Conservation (phyloP, 2,329 filamentous ascomycete genomes). For the Verticillium isaacii region DNA sequence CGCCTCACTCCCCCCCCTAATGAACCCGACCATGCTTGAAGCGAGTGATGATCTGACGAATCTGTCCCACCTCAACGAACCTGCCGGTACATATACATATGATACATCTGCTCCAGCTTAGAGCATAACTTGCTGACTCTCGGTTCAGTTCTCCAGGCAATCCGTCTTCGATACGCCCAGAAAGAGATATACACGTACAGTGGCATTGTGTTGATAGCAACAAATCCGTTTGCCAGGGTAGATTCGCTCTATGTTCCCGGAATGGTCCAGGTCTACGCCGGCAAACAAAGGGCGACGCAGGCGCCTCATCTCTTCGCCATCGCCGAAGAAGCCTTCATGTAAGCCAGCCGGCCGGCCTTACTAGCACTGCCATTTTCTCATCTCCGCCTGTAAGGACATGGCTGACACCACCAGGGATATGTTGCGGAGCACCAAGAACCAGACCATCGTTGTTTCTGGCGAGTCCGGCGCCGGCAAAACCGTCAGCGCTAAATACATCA, state of each 20-base stretch:
- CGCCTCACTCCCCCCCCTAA: constrained; percentile 78
- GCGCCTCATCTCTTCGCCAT: constrained; percentile 98
- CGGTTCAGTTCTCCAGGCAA: constrained; percentile 81
- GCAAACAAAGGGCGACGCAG: constrained; percentile 92
- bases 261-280: constrained; percentile 99
- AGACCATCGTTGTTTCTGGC: constrained; percentile 98
- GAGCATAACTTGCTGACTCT: constrained; percentile 2
- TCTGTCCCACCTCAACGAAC: constrained; percentile 95
- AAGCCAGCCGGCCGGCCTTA: constrained; percentile 24
- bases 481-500: constrained; percentile 99
- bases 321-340: constrained; percentile 97
- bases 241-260: constrained; percentile 97
- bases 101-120: not conserved
- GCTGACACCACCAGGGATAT: constrained; percentile 70
- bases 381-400: not conserved
- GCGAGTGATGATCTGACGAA: constrained; percentile 98
- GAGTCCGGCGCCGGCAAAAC: constrained; percentile 99
- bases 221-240: constrained; percentile 94
- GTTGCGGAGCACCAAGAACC: constrained; percentile 91
- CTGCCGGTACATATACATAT: constrained; percentile 63
- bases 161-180: constrained; percentile 92
- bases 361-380: not conserved
- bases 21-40: constrained; percentile 98
- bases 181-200: constrained; percentile 99
- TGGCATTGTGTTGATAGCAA: constrained; percentile 96